Base-by-base conservation (phyloP, 345 rosid species). In the Erucastrum elatum region DNA sequence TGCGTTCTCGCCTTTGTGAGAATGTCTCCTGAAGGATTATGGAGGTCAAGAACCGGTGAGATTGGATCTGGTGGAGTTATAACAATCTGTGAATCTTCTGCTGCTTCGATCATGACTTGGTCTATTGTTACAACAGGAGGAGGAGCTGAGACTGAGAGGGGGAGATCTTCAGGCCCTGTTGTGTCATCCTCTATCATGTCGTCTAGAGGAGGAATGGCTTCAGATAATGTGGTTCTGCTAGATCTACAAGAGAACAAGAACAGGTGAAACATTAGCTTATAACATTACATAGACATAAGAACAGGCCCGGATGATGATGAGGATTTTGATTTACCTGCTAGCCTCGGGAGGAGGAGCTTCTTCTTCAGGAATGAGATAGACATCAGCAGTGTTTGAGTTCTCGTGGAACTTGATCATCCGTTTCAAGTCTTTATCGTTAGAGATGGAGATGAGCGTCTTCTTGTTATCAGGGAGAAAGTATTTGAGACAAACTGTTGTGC, bases 401-500 rank as follows among this genome's bases (percentile, higher is more conserved):
- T 84, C 90, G 34, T 87, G 94, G 76, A 92, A 94, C 41, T 87
- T 80, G 58, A 80, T 75, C 83, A 80, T 80, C 21, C 83, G 80
- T 58, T 64, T 58, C 56, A 80, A 64, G 49, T 80, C 83, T 80
- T 80, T 80, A 80, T 80, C 83, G 16, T 80, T 80, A 4, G 83
- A 87, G 46, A 94, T 83, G 82, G 93, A 87, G 81, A 92, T 94
- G 46, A 94, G 90, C 0, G 94, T 92, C 80, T 87, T 92, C 75
- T 73, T 89, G 84, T 92, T 90, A 63, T 92, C 90, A 0, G 98
- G 98, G 56, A 92, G 96, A 71, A 92, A 92, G 85, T 94, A 94
- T 61, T 90, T 92, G 37, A 94, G 81, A 70, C 87, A 87, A 80
- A 94, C 87, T 5, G 82, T 87, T 27, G 91, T 93, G 26, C 59